Base-by-base conservation (phyloP, 1,284 basidiomycete genomes). In the Boletellus deceptivus region DNA sequence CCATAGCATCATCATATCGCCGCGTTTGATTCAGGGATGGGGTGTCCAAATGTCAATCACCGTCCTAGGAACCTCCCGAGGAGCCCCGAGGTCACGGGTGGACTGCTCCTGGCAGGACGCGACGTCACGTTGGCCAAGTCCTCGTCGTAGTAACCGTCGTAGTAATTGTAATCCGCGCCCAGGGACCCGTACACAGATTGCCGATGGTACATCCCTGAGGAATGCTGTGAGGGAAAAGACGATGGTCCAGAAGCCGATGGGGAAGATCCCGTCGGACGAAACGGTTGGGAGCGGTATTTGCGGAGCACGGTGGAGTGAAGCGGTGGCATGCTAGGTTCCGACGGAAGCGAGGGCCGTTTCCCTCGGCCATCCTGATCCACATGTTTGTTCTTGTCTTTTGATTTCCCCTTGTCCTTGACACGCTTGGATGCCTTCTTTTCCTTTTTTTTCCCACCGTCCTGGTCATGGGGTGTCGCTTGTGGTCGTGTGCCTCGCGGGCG, bases 401-500 rank as follows among this genome's bases (percentile, higher is more conserved):
- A 24, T 55, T 57, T 54, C 51, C 62, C 46, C 60, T 65, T 50
- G 55, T 56, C 46, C 43, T 44, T 62, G 20, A 1, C 27, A 3
- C 13, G 37, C 40, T 47, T 54, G 22, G 40, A 22, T 48, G 38
- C 20, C n/a, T 5, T 57, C 50, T 35, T 59, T 65, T 3, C 33
- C 48, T 31, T 51, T 59, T 43, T 57, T 59, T 53, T 65, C 18
- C 41, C 55, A 4, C 25, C 39, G 40, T 55, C 59, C 2, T 43
- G 38, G 17, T 57, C 53, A 11, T 20, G 55, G 35, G 35, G 40
- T 6, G 20, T 11, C 36, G 14, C 39, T 11, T 37, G 48, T 10
- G 14, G 42, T 36, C 43, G 29, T 14, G 44, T 17, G 1, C 55
- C 36, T 42, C 63, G 77, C 2, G 88, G 88, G 54, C 79, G 77